These are phyloP conservation scores for Phytopythium helicoides DNA, from an alignment of 352 stramenopile genomes.

Conservation along the genomic window DNA sequence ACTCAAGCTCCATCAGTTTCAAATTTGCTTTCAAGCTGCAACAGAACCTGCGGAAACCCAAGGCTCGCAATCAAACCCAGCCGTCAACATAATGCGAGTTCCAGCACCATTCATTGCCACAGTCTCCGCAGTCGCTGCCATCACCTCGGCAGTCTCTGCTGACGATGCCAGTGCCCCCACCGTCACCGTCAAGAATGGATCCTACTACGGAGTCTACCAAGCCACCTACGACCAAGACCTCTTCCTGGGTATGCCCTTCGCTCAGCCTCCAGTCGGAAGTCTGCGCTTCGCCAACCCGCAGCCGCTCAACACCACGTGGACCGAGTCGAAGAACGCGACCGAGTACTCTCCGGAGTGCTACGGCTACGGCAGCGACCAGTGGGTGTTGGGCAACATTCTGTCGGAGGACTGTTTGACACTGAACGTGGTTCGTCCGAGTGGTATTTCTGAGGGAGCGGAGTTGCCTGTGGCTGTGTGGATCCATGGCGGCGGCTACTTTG, in stretches of 20 bases:
- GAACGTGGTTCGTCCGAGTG: conserved; percentile 64
- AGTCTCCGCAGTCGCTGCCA: too few relatives aligned
- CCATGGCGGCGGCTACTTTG: conserved; percentile 15
- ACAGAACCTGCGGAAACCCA: too few relatives aligned
- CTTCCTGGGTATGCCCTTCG: conserved; percentile 32
- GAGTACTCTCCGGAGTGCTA: conserved; percentile 43
- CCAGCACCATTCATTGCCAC: too few relatives aligned
- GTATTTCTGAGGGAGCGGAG: conserved; percentile 7
- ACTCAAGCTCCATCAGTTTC: too few relatives aligned
- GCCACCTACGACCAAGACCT: conserved; percentile 20
- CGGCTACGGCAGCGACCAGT: conserved; percentile 21
- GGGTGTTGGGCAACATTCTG: conserved; percentile 16
- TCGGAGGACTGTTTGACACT: conserved; percentile 87
- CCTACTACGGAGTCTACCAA: conserved; percentile 24
- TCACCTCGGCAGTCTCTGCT: not conserved
- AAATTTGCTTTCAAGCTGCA: too few relatives aligned
- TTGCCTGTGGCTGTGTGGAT: conserved; percentile 27
- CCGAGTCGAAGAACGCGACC: conserved; percentile 18
- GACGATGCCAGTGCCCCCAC: conserved; percentile 6
- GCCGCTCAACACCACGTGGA: conserved; percentile 18
- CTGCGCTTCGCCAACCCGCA: conserved; percentile 23
- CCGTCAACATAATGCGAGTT: too few relatives aligned
- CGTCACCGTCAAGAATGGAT: conserved; percentile 22
- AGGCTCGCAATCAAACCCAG: too few relatives aligned
- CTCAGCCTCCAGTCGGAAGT: conserved; percentile 18